A percentile compares a stretch with the other conserved stretches of the same genome.
Evolutionary conservation across 1,284 basidiomycete species (phyloP).

Genomic region (Pseudozyma thailandica): DNA sequence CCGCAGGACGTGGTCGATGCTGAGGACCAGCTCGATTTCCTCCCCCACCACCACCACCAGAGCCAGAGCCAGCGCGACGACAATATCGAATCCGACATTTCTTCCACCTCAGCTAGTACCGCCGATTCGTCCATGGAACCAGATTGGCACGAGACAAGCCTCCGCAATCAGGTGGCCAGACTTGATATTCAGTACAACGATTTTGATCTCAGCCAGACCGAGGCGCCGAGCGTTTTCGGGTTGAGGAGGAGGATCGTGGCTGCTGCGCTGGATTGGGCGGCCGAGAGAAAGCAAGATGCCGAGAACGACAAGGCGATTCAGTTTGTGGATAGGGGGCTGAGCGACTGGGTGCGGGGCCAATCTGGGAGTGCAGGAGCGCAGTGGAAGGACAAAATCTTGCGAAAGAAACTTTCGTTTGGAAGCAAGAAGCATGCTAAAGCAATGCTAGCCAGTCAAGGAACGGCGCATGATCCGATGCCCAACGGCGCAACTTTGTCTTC

Average conservation of each 20-base stretch:
- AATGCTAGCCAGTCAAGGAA: slow-evolving; percentile 1
- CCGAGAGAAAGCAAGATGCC: background rate
- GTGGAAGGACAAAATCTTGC: slow-evolving; percentile 34
- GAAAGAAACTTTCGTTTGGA: slow-evolving; percentile 38
- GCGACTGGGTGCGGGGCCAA: slow-evolving; percentile 32
- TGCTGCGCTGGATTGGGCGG: slow-evolving; percentile 29
- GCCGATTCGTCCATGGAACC: slow-evolving; percentile 33
- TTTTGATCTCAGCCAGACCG: slow-evolving; percentile 26
- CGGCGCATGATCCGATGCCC: slow-evolving; percentile 28
- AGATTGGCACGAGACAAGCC: slow-evolving; percentile 35
- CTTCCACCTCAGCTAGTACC: slow-evolving; percentile 22
- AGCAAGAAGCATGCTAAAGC: slow-evolving; percentile 22
- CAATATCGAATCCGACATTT: slow-evolving; percentile 40
- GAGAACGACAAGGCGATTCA: background rate
- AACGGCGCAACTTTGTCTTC: background rate
- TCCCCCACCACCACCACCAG: background rate
- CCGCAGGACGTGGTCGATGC: slow-evolving; percentile 32
- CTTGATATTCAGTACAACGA: slow-evolving; percentile 32
- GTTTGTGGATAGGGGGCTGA: slow-evolving; percentile 17
- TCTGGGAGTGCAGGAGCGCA: too few species aligned
- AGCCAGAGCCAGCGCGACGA: slow-evolving; percentile 13
- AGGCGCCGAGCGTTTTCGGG: slow-evolving; percentile 41
- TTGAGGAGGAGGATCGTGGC: slow-evolving; percentile 39
- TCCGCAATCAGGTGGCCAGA: slow-evolving; percentile 37
- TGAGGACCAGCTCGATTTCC: slow-evolving; percentile 23